A percentile compares a stretch with the other conserved stretches of the same genome.
Conservation (phyloP, 2,329 filamentous ascomycete genomes). For the Seiridium cupressi region DNA sequence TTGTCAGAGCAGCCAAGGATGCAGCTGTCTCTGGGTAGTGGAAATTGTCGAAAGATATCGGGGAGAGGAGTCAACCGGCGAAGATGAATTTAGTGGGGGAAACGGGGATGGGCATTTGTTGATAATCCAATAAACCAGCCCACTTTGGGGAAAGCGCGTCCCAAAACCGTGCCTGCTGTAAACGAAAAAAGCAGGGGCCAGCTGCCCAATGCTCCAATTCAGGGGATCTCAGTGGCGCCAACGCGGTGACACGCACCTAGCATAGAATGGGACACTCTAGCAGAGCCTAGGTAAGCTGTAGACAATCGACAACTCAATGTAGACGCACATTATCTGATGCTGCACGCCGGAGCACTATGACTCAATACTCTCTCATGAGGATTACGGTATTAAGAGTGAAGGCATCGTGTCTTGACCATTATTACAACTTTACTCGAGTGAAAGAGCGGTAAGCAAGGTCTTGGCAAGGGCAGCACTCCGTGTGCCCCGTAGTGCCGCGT, state of each 20-base stretch:
- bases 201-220: not conserved
- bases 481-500: not conserved
- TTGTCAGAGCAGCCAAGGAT: conserved; percentile 1
- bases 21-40: conserved; percentile 6
- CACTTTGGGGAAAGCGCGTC: not conserved
- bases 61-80: conserved; percentile 12
- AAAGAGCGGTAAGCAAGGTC: no score
- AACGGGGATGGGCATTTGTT: conserved; percentile 8
- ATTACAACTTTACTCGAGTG: no score
- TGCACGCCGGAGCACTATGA: no score
- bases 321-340: no score
- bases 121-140: conserved; percentile 5
- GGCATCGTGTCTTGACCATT: no score
- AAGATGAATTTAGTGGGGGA: conserved; percentile 8
- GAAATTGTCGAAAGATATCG: conserved; percentile 15
- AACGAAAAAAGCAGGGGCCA: conserved; percentile 7
- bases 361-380: no score
- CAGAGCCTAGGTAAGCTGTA: no score
- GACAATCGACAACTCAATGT: no score
- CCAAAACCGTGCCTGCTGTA: conserved; percentile 1
- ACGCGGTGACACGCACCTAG: not conserved
- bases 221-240: conserved; percentile 1
- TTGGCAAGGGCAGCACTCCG: not conserved
- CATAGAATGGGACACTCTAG: not conserved
- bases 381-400: no score